phyloP scores from a whole-genome alignment of 176 grass and related monocot genomes.

The Thinopyrum elongatum region DNA sequence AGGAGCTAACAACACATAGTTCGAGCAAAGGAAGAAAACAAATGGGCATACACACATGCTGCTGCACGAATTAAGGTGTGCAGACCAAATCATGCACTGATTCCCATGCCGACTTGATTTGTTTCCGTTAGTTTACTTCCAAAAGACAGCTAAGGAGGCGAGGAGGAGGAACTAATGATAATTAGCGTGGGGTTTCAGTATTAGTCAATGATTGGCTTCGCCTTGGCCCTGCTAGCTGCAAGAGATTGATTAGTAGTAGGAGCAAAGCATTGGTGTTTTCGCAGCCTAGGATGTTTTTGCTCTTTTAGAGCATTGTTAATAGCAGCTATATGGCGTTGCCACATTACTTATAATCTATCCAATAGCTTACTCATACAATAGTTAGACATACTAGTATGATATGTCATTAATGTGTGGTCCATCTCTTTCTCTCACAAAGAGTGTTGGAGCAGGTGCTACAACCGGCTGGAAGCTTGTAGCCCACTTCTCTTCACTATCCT shows the following conservation, averaged over 20 bases:
- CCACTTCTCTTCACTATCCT: too few species aligned
- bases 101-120: slow-evolving; percentile 31
- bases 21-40: slow-evolving; percentile 37
- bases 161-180: slow-evolving; percentile 27
- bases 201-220: slow-evolving; percentile 48
- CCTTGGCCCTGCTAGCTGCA: slow-evolving; percentile 21
- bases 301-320: too few species aligned
- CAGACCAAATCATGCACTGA: slow-evolving; percentile 43
- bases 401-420: too few species aligned
- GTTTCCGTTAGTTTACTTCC: slow-evolving; percentile 28
- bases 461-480: too few species aligned
- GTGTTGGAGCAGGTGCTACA: too few species aligned
- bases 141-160: slow-evolving; percentile 43
- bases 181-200: slow-evolving; percentile 23
- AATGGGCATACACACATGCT: slow-evolving; percentile 39
- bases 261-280: slow-evolving; percentile 26
- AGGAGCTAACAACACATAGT: slow-evolving; percentile 22
- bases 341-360: too few species aligned
- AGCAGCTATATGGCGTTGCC: too few species aligned
- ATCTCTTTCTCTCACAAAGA: too few species aligned
- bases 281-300: slow-evolving; percentile 39
- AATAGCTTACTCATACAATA: too few species aligned
- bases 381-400: too few species aligned
- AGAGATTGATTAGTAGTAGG: slow-evolving; percentile 3
- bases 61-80: slow-evolving; percentile 43